These are phyloP conservation scores for Metarhizium album DNA, from an alignment of 2,329 filamentous ascomycete species.

Conservation along the genomic window DNA sequence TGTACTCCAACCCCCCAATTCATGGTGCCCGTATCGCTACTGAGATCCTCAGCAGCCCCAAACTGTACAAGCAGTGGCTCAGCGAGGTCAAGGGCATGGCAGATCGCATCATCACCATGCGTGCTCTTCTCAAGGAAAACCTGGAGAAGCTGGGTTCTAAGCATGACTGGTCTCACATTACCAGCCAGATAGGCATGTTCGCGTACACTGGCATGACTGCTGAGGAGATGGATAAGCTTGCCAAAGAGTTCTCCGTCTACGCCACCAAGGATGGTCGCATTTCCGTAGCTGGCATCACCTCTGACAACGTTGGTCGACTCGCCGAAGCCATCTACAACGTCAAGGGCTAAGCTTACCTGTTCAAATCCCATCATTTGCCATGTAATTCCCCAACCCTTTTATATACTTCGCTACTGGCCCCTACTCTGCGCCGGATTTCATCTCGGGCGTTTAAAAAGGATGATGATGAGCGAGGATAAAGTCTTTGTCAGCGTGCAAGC, in stretches of 20 bases:
- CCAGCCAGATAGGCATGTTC: conserved; percentile 98
- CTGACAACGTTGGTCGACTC: conserved; percentile 66
- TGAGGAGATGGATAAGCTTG: conserved; percentile 83
- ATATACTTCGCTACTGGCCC: not conserved
- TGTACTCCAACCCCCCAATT: conserved; percentile 97
- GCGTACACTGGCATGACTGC: conserved; percentile 89
- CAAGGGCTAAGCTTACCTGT: conserved; percentile 43
- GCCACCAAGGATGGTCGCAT: conserved; percentile 88
- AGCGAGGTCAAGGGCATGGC: conserved; percentile 97
- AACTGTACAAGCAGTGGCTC: conserved; percentile 88
- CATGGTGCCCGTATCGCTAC: conserved; percentile 92
- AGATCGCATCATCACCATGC: conserved; percentile 98
- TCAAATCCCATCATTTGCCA: not conserved
- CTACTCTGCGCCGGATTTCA: not conserved
- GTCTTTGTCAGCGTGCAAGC: not conserved
- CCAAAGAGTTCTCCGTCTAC: conserved; percentile 95
- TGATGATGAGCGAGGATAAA: not conserved
- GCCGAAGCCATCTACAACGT: conserved; percentile 79
- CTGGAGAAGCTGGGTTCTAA: conserved; percentile 90
- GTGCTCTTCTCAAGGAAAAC: conserved; percentile 85
- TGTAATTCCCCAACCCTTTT: not conserved
- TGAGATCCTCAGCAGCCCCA: conserved; percentile 77
- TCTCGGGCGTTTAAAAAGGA: not conserved
- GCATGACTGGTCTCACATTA: conserved; percentile 99
- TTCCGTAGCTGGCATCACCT: conserved; percentile 75